Evolutionary conservation across 2,329 filamentous ascomycete genomes (phyloP).

Genomic region (Colletotrichum sidae): DNA sequence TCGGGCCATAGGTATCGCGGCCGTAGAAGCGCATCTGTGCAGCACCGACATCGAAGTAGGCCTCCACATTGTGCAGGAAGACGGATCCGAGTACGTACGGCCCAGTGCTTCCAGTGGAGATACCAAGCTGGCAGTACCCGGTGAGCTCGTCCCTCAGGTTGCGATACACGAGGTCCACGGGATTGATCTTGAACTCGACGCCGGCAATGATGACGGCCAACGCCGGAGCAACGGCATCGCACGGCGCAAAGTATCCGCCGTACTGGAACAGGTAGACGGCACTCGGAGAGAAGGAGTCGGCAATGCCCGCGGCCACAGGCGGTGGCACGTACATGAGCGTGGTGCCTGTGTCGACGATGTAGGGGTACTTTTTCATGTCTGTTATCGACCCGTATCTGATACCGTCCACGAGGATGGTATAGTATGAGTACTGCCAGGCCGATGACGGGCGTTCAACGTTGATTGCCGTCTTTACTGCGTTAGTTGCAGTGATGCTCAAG

Average conservation of each 20-base stretch:
- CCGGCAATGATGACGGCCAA: slow-evolving; percentile 59
- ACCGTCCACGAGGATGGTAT: slow-evolving; percentile 64
- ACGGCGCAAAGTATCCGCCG: slow-evolving; percentile 61
- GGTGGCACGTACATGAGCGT: slow-evolving; percentile 63
- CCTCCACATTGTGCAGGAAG: slow-evolving; percentile 63
- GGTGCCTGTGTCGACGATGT: slow-evolving; percentile 65
- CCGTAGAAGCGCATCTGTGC: slow-evolving; percentile 59
- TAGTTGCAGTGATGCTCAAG: neutral
- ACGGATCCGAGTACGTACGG: slow-evolving; percentile 63
- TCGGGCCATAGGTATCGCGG: slow-evolving; percentile 34
- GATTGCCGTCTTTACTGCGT: slow-evolving; percentile 55
- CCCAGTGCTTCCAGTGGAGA: slow-evolving; percentile 56
- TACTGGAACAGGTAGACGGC: slow-evolving; percentile 60
- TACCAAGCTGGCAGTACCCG: slow-evolving; percentile 60
- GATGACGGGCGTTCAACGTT: slow-evolving; percentile 49
- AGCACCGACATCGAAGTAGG: slow-evolving; percentile 60
- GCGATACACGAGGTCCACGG: slow-evolving; percentile 59
- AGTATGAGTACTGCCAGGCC: slow-evolving; percentile 61
- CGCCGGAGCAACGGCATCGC: slow-evolving; percentile 58
- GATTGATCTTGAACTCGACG: slow-evolving; percentile 59
- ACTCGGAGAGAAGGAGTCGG: slow-evolving; percentile 57
- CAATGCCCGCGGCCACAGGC: slow-evolving; percentile 61
- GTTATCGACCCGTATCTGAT: slow-evolving; percentile 56
- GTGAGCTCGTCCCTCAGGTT: slow-evolving; percentile 56
- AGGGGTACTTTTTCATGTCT: slow-evolving; percentile 57